Evolutionary conservation across 2,329 filamentous ascomycete genomes (phyloP).

Genomic region (Fusarium verticillioides): DNA sequence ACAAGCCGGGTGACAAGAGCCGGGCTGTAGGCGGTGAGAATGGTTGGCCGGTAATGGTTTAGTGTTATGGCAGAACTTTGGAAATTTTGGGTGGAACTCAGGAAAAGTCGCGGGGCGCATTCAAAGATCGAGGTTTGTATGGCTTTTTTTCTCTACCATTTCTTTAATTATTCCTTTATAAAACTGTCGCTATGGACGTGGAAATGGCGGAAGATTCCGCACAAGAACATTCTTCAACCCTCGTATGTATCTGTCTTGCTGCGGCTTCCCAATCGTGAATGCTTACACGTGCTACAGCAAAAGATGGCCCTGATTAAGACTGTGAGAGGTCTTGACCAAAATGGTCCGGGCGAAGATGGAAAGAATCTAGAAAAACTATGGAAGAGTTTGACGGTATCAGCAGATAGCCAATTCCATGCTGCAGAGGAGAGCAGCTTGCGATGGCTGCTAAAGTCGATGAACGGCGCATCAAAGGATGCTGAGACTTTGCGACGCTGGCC

Average conservation of each 20-base stretch:
- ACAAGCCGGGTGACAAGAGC: slow-evolving; percentile 52
- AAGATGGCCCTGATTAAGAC: slow-evolving; percentile 60
- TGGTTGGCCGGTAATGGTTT: slow-evolving; percentile 35
- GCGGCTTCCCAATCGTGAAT: background rate
- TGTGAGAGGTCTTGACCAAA: slow-evolving; percentile 66
- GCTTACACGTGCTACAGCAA: slow-evolving; percentile 45
- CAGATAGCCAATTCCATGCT: slow-evolving; percentile 59
- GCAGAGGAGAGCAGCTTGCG: slow-evolving; percentile 68
- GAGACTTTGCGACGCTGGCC: slow-evolving; percentile 67
- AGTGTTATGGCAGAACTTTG: slow-evolving; percentile 57
- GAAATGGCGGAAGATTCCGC: slow-evolving; percentile 30
- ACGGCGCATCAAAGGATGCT: slow-evolving; percentile 56
- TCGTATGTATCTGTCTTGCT: slow-evolving; percentile 27
- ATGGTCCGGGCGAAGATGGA: slow-evolving; percentile 55
- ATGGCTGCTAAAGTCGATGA: slow-evolving; percentile 73
- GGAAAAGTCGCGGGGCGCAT: slow-evolving; percentile 44
- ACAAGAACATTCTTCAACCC: background rate
- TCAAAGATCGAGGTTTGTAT: slow-evolving; percentile 27
- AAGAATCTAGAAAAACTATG: slow-evolving; percentile 63
- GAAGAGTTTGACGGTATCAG: slow-evolving; percentile 58
- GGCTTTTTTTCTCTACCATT: slow-evolving; percentile 28
- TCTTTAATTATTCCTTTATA: slow-evolving; percentile 15
- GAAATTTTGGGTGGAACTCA: slow-evolving; percentile 53
- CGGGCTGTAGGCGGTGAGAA: slow-evolving; percentile 58
- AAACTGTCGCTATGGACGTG: slow-evolving; percentile 34